phyloP scores from a whole-genome alignment of 495 filamentous ascomycete species.

The Jackrogersella minutella region DNA sequence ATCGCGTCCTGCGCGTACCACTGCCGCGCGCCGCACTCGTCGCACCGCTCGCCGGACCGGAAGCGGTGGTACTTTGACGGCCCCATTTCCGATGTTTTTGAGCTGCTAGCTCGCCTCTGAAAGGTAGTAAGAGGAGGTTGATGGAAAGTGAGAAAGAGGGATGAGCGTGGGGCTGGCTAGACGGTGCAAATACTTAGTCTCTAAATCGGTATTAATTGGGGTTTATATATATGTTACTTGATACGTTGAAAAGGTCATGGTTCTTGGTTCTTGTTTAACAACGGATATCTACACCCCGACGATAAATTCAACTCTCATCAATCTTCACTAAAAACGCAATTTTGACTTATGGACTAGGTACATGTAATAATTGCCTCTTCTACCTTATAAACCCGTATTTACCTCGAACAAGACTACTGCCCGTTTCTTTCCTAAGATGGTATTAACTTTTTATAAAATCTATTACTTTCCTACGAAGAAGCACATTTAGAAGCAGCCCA shows the following conservation, averaged over 20 bases:
- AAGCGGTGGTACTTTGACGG: conserved; percentile 46
- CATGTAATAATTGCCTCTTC: too few relatives aligned
- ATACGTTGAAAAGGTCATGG: too few relatives aligned
- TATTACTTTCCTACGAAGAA: background rate
- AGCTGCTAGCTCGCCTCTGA: too few relatives aligned
- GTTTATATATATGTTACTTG: background rate
- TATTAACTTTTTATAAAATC: too few relatives aligned
- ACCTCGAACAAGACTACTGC: too few relatives aligned
- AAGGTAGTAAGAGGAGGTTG: too few relatives aligned
- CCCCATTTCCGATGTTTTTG: conserved; percentile 23
- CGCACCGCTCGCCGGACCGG: conserved; percentile 52
- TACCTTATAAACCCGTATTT: too few relatives aligned
- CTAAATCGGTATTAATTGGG: background rate
- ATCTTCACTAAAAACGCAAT: background rate
- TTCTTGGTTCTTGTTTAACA: background rate
- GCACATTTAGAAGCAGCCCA: background rate
- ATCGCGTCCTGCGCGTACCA: conserved; percentile 60
- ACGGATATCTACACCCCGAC: background rate
- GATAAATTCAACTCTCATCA: background rate
- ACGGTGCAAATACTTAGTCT: background rate
- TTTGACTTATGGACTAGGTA: too few relatives aligned
- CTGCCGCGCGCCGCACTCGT: conserved; percentile 56
- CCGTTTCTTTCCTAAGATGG: too few relatives aligned
- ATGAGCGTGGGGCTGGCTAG: background rate
- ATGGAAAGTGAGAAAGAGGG: background rate